Percentiles rank a stretch among this genome's conserved stretches.
Conservation (phyloP, 345 rosid species). For the Erodium maritimum region DNA sequence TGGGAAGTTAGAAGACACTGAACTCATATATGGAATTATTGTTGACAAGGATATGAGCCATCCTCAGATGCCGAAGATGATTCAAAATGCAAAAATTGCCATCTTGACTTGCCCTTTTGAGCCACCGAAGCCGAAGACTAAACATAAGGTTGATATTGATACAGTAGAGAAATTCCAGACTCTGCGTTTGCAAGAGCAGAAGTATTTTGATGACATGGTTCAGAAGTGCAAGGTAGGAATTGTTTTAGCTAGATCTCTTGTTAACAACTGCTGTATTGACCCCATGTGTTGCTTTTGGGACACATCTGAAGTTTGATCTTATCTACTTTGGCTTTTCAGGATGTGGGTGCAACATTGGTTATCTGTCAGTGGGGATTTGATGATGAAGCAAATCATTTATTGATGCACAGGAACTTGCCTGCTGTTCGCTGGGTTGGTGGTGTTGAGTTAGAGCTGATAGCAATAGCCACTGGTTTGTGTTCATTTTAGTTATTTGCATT, state of each 20-base stretch:
- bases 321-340: conserved; percentile 29
- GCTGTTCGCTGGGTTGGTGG: conserved; percentile 99
- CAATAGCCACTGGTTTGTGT: conserved; percentile 79
- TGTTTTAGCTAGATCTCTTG: not conserved
- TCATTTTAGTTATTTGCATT: not conserved
- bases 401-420: conserved; percentile 91
- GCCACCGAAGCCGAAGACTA: conserved; percentile 98
- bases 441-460: conserved; percentile 93
- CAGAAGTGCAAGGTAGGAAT: conserved; percentile 75
- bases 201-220: conserved; percentile 95
- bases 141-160: conserved; percentile 98
- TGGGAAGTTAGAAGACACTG: conserved; percentile 85
- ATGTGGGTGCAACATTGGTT: conserved; percentile 91
- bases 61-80: conserved; percentile 93
- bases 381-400: conserved; percentile 93
- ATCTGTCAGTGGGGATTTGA: conserved; percentile 99
- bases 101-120: conserved; percentile 96
- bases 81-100: conserved; percentile 91
- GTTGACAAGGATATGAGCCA: conserved; percentile 96
- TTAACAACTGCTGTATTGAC: not conserved
- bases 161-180: conserved; percentile 91
- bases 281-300: not conserved
- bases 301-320: not conserved
- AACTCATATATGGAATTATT: conserved; percentile 70
- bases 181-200: conserved; percentile 76